These are phyloP conservation scores for Butyriboletus appendiculatus DNA, from an alignment of 1,284 basidiomycete genomes.

Conservation along the genomic window DNA sequence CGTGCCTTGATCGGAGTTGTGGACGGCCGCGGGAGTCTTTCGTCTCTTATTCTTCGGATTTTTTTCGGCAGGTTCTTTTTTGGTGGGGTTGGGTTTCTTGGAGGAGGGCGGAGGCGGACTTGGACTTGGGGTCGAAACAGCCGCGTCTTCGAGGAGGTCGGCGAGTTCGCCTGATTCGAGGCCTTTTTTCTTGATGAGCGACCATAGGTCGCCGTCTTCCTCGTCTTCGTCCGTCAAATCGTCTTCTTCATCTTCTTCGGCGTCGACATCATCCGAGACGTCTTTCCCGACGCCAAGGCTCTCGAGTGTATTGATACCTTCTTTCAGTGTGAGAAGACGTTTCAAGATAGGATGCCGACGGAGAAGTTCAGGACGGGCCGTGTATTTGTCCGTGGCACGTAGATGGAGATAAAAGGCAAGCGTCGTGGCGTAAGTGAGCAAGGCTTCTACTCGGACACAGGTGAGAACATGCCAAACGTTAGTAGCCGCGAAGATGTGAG, in stretches of 20 bases:
- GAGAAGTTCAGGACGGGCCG: conserved; percentile 62
- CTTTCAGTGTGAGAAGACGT: conserved; percentile 85
- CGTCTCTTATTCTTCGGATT: conserved; percentile 47
- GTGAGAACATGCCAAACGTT: not conserved
- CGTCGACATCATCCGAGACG: conserved; percentile 48
- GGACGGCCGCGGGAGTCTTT: conserved; percentile 33
- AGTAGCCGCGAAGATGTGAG: not conserved
- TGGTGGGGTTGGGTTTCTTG: conserved; percentile 12
- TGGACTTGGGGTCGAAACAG: conserved; percentile 1
- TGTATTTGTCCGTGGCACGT: conserved; percentile 66
- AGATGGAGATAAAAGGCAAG: conserved; percentile 95
- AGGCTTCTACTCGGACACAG: conserved; percentile 59
- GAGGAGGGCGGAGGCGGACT: conserved; percentile 14
- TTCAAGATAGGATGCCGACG: conserved; percentile 77
- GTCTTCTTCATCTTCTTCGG: conserved; percentile 39
- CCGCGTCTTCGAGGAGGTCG: conserved; percentile 56
- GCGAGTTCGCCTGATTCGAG: conserved; percentile 57
- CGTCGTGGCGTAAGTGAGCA: conserved; percentile 88
- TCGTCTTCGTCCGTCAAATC: conserved; percentile 20
- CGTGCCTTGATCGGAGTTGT: conserved; percentile 8
- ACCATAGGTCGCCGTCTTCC: conserved; percentile 32
- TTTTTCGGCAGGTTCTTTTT: conserved; percentile 15
- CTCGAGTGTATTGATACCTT: conserved; percentile 81
- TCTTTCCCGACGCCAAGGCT: conserved; percentile 68
- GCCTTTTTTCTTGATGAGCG: conserved; percentile 28